Evolutionary conservation across 1,139 yeast genomes (phyloP), one percentile per base, ranked within the genome.

Genomic region (Kluyveromyces sp.): DNA sequence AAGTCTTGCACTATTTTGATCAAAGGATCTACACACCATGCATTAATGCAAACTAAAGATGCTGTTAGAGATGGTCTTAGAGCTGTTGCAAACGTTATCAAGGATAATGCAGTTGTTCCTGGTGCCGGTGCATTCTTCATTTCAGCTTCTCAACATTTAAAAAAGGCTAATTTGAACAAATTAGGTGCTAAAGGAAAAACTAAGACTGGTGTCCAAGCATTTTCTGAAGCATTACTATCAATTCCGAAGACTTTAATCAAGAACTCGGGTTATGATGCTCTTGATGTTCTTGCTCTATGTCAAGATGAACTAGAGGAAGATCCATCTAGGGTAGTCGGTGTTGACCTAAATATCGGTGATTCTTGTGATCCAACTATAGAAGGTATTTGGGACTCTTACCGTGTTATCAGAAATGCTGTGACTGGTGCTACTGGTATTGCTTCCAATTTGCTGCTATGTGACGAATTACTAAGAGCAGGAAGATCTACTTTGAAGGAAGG

Each of bases 111-210:
- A 41, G 82, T 94, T 42, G 81, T 94, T 44, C 97, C 98, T 4
- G 99, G 99, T 50, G 98, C 95, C 1, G 99, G 99, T 49, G 92
- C 98, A 3, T 94, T 83, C 68, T 94, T 83, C 72, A 74, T 94
- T 62, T 81, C 95, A 45, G 86, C 92, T 50, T 76, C 88, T 48
- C 76, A 81, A 58, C 78, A 87, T 61, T 73, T 94, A 53, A 67
- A 73, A 47, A 69, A 70, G 50, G 48, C 60, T 25, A 72, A 75
- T 48, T 63, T 71, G 53, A 76, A 73, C 35, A 71, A 74, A 53
- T 69, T 77, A 50, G 69, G 74, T 44, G 83, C 87, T 52, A 86
- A 84, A 65, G 98, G 98, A 48, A 85, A 87, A 66, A 77, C 81
- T 52, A 86, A 90, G 68, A 80, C 95, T 10, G 99, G 98, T 53